A percentile compares a stretch with the other conserved stretches of the same genome.
Conservation (phyloP, 1,139 yeast species). For the Barnettozyma hawaiiensis region DNA sequence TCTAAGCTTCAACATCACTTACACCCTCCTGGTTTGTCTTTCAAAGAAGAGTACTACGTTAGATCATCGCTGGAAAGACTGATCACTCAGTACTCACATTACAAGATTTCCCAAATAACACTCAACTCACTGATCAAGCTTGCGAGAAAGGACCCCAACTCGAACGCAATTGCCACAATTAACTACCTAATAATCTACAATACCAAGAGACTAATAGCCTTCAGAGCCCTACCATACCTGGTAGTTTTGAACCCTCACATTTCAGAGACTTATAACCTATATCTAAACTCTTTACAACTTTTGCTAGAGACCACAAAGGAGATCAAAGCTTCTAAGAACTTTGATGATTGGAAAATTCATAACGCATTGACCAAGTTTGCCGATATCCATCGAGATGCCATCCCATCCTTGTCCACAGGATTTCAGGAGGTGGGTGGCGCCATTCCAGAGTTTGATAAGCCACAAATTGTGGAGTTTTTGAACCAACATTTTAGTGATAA, state of each 20-base stretch:
- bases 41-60: constrained; percentile 41
- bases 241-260: constrained; percentile 86
- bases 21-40: constrained; percentile 16
- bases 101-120: constrained; percentile 44
- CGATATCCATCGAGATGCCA: constrained; percentile 74
- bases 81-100: constrained; percentile 43
- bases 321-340: constrained; percentile 8
- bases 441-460: constrained; percentile 33
- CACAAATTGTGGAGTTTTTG: constrained; percentile 53
- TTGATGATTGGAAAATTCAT: constrained; percentile 33
- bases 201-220: constrained; percentile 52
- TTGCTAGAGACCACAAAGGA: constrained; percentile 36
- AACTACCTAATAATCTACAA: constrained; percentile 39
- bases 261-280: constrained; percentile 70
- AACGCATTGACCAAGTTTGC: constrained; percentile 61
- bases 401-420: constrained; percentile 76
- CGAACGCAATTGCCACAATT: constrained; percentile 35
- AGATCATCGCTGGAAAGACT: constrained; percentile 48
- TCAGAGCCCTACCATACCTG: constrained; percentile 73
- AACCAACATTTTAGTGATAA: constrained; percentile 79
- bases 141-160: constrained; percentile 34
- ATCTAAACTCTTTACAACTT: constrained; percentile 64
- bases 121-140: constrained; percentile 40
- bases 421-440: constrained; percentile 65
- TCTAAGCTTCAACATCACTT: constrained; percentile 21